Conservation (phyloP, 352 stramenopile species). For the Phytophthora cajani region DNA sequence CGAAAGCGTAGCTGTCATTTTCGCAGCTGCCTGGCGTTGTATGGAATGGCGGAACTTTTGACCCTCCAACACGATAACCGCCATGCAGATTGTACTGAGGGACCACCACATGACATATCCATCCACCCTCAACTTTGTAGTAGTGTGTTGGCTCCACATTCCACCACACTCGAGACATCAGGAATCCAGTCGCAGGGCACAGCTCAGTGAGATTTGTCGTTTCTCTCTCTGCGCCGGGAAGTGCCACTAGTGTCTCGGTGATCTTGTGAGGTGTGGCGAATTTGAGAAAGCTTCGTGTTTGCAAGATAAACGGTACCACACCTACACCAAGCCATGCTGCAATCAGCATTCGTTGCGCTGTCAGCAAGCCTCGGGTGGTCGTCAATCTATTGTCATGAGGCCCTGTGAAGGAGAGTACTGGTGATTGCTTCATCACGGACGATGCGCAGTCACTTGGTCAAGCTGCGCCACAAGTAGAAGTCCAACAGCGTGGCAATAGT, state of each 20-base stretch:
- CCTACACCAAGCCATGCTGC: constrained; percentile 11
- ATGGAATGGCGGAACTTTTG: background rate
- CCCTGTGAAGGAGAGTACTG: constrained; percentile 6
- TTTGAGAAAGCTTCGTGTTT: constrained; percentile 19
- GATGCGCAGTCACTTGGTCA: background rate
- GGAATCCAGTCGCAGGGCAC: constrained; percentile 13
- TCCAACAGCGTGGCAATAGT: background rate
- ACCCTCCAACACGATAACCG: constrained; percentile 7
- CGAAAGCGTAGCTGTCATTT: constrained; percentile 12
- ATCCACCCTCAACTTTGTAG: background rate
- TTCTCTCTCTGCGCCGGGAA: background rate
- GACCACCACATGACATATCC: constrained; percentile 24
- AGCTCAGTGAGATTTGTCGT: constrained; percentile 8
- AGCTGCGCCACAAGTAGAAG: background rate
- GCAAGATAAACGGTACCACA: constrained; percentile 18
- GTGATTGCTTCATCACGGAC: constrained; percentile 5
- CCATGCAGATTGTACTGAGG: constrained; percentile 26
- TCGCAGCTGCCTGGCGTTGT: constrained; percentile 3
- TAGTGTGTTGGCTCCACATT: constrained; percentile 28
- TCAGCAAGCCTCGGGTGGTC: background rate
- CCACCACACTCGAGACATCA: constrained; percentile 28
- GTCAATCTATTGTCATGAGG: background rate
- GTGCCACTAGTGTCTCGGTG: constrained; percentile 1
- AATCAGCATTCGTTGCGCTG: constrained; percentile 11
- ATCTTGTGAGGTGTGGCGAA: constrained; percentile 23